phyloP scores from a whole-genome alignment of 108 stramenopile genomes.

The Skeletonema costatum region DNA sequence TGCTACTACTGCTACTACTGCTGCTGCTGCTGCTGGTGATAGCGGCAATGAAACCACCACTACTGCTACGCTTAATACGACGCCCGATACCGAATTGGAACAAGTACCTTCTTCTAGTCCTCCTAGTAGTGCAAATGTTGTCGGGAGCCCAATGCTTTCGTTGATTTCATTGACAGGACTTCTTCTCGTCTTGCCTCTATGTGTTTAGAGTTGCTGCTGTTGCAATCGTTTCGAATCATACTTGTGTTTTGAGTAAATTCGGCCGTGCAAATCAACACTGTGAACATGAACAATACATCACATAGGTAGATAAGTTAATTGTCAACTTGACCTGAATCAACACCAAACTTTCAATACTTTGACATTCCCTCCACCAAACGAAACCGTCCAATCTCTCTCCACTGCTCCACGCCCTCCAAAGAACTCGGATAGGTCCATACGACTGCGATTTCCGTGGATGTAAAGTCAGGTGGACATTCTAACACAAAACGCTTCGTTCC shows the following conservation, averaged over 20 bases:
- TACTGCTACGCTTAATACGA: not conserved
- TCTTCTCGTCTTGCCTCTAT: not conserved
- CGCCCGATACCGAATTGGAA: not conserved
- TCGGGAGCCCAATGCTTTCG: too few relatives aligned
- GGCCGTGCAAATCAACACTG: too few relatives aligned
- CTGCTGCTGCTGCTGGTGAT: too few relatives aligned
- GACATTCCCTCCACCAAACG: not conserved
- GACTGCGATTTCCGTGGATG: constrained; percentile 26
- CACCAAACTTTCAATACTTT: not conserved
- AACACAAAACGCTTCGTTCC: not conserved
- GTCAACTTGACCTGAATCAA: too few relatives aligned
- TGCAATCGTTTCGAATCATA: not conserved
- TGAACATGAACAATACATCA: too few relatives aligned
- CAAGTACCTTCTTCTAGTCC: not conserved
- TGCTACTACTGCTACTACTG: too few relatives aligned
- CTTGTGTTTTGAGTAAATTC: too few relatives aligned
- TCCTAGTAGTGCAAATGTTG: not conserved
- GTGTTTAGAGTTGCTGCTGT: not conserved
- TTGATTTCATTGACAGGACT: too few relatives aligned
- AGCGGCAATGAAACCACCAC: too few relatives aligned
- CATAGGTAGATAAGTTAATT: too few relatives aligned
- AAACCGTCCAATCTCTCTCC: constrained; percentile 25
- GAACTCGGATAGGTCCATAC: constrained; percentile 29
- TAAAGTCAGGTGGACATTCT: constrained; percentile 32
- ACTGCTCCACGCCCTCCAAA: constrained; percentile 33